These are phyloP conservation scores for Neonectria coccinea DNA, from an alignment of 2,329 filamentous ascomycete species.

Conservation along the genomic window DNA sequence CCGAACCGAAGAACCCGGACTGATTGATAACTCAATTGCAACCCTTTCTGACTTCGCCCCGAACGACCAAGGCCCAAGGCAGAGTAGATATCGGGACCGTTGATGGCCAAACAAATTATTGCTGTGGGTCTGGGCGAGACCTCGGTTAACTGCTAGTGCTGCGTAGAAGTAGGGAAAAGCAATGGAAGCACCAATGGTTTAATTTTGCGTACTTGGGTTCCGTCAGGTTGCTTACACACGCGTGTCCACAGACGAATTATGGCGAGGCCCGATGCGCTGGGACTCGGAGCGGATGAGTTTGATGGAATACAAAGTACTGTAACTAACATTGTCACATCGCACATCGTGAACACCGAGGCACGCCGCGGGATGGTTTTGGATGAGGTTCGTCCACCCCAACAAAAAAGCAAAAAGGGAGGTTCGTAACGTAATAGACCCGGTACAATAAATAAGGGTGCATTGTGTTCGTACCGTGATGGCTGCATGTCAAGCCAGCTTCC, in stretches of 20 bases:
- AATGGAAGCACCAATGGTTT: background rate
- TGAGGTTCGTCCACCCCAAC: background rate
- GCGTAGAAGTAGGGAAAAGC: background rate
- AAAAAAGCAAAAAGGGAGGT: background rate
- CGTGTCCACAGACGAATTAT: background rate
- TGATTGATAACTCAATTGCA: conserved; percentile 46
- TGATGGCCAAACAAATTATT: background rate
- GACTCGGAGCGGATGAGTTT: background rate
- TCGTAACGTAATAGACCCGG: too few relatives aligned
- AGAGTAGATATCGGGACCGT: background rate
- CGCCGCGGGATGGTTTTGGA: background rate
- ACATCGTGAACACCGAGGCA: background rate
- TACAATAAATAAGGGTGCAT: too few relatives aligned
- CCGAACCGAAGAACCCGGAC: conserved; percentile 19
- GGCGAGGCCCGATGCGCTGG: background rate
- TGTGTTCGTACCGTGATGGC: too few relatives aligned
- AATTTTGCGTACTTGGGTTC: background rate
- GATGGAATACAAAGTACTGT: too few relatives aligned
- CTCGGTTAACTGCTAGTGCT: background rate
- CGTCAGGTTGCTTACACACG: background rate
- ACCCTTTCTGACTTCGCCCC: background rate
- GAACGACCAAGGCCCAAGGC: background rate
- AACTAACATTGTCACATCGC: too few relatives aligned
- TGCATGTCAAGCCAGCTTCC: too few relatives aligned
- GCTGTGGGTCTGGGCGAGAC: background rate